Evolutionary conservation across 768 basidiomycete genomes (phyloP).

Genomic region (Auricularia auricula-judae): DNA sequence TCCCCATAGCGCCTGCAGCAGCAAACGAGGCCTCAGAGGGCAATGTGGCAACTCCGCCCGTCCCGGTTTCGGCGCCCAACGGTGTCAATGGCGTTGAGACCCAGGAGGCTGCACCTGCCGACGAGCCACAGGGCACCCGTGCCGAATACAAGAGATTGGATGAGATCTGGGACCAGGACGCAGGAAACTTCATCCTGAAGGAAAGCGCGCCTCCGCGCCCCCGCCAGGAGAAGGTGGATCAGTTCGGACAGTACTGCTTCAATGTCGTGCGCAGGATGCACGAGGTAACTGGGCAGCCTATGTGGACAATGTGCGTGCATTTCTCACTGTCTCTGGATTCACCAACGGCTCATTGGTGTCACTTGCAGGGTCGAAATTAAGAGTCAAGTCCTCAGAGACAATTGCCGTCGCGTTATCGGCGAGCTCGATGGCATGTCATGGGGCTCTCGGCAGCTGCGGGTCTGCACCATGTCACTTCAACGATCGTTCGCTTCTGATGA

Average conservation of each 20-base stretch:
- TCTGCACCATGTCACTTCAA: constrained; percentile 10
- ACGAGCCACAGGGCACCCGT: neutral
- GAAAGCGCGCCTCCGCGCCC: neutral
- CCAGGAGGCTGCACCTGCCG: neutral
- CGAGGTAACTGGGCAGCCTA: neutral
- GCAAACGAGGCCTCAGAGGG: no score
- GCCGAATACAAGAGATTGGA: neutral
- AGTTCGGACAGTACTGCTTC: neutral
- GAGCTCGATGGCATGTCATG: constrained; percentile 52
- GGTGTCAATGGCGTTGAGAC: neutral
- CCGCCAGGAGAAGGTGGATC: neutral
- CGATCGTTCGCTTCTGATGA: neutral
- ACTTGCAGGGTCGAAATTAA: constrained; percentile 41
- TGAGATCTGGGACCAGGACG: neutral
- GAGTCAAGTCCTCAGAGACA: constrained; percentile 45
- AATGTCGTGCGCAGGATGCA: neutral
- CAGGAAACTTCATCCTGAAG: neutral
- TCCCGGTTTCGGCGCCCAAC: neutral
- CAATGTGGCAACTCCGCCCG: no score
- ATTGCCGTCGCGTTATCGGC: constrained; percentile 46
- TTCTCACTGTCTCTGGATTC: neutral
- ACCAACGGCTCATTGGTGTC: constrained; percentile 14
- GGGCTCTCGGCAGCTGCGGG: constrained; percentile 47
- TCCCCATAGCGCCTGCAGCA: no score
- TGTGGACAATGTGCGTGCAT: neutral